A percentile compares a stretch with the other conserved stretches of the same genome.
Evolutionary conservation across 306 rosid species (phyloP).

Genomic region (Sindora glabra): DNA sequence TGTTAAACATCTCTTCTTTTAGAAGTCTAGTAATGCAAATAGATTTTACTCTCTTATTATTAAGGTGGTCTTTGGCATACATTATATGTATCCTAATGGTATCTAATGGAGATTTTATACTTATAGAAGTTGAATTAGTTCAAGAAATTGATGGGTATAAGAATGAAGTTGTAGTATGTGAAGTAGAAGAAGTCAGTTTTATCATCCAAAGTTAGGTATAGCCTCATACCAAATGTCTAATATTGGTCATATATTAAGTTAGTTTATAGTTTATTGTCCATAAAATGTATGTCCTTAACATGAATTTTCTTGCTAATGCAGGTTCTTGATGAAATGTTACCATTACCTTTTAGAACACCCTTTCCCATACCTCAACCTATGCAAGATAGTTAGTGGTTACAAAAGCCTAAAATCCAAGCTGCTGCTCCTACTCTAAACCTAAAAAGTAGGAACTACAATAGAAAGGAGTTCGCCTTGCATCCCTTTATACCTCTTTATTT

Average conservation of each 20-base stretch:
- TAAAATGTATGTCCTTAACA: neutral
- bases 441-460: conserved; percentile 37
- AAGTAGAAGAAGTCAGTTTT: conserved; percentile 55
- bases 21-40: no score
- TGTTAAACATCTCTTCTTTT: neutral
- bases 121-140: conserved; percentile 9
- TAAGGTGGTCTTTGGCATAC: no score
- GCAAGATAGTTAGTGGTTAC: conserved; percentile 23
- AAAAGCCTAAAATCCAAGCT: conserved; percentile 33
- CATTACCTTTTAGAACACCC: conserved; percentile 44
- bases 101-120: neutral
- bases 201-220: conserved; percentile 79
- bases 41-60: no score
- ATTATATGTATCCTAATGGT: neutral
- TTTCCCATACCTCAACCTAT: conserved; percentile 29
- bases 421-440: conserved; percentile 26
- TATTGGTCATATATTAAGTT: neutral
- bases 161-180: conserved; percentile 47
- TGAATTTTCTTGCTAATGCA: conserved; percentile 23
- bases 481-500: conserved; percentile 16
- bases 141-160: conserved; percentile 68
- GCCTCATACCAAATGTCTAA: neutral
- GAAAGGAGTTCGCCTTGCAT: conserved; percentile 36
- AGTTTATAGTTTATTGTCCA: neutral
- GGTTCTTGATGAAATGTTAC: conserved; percentile 68